Evolutionary conservation across 2,329 filamentous ascomycete genomes (phyloP).

Genomic region (Leptographium lundbergii): DNA sequence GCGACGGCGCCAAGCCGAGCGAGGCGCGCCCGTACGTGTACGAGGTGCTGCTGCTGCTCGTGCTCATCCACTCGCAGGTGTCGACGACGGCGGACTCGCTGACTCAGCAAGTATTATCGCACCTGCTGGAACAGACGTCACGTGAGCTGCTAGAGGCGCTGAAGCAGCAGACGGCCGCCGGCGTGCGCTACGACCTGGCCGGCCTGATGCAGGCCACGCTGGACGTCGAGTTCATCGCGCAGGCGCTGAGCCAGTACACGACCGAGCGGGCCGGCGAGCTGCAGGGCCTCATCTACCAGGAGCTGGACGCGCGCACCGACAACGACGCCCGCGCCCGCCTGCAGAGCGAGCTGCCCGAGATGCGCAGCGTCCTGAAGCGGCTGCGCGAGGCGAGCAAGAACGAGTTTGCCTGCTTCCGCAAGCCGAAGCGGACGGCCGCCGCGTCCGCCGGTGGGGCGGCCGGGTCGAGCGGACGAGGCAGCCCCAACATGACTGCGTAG

Average conservation of each 20-base stretch:
- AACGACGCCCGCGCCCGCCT: constrained; percentile 68
- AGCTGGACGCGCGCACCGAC: constrained; percentile 79
- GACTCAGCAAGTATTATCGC: constrained; percentile 69
- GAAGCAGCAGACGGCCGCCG: constrained; percentile 34
- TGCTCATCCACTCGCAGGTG: constrained; percentile 84
- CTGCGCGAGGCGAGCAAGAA: constrained; percentile 69
- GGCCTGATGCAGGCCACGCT: constrained; percentile 94
- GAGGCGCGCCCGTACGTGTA: constrained; percentile 85
- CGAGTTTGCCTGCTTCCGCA: constrained; percentile 79
- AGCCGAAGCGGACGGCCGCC: constrained; percentile 32
- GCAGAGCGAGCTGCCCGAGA: constrained; percentile 78
- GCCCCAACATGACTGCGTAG: no score
- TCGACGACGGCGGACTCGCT: constrained; percentile 66
- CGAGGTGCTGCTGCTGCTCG: constrained; percentile 69
- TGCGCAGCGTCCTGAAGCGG: constrained; percentile 77
- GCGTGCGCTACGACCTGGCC: constrained; percentile 53
- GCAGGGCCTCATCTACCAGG: constrained; percentile 78
- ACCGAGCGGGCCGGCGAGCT: constrained; percentile 69
- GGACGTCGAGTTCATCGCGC: constrained; percentile 92
- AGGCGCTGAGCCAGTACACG: constrained; percentile 83
- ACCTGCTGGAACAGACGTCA: constrained; percentile 73
- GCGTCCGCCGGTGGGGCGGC: not conserved
- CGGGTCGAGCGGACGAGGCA: not conserved
- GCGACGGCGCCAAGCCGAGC: constrained; percentile 38
- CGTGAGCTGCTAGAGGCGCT: constrained; percentile 74